Base-by-base conservation (phyloP, 352 stramenopile genomes). In the Phytopythium kandeliae region DNA sequence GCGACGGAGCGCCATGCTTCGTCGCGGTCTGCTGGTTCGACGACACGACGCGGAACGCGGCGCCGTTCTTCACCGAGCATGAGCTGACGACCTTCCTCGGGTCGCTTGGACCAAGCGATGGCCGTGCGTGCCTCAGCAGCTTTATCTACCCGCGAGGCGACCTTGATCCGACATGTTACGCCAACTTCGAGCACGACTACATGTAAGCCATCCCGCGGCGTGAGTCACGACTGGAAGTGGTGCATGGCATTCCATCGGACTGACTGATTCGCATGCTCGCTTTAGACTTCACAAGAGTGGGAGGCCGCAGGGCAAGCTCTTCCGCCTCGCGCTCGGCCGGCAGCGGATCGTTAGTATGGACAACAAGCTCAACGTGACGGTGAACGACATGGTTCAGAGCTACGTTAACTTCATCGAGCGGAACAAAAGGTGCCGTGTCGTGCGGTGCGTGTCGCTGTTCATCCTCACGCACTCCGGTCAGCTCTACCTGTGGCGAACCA, bases 151-250 rank as follows among this genome's bases (percentile, higher is more conserved):
- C 82, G 10, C 81, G 80, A n/a, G 77, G 80, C 8, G 79, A 80
- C 5, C 54, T 92, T 6, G 74, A 89, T 46, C 71, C 78, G 25
- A 60, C 52, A 15, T 74, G 69, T 30, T 92, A 85, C 43, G 78
- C 77, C 19, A 92, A 88, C 37, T 63, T 89, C 24, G 79, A 92
- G 59, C 69, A 89, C 36, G 75, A 91, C n/a, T 87, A 74, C 60
- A 71, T 55, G 79, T 92, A 70, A 55, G 66, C 66, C 6, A 13
- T 16, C 4, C 34, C 0, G 9, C 11, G 7, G 10, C 31, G 10
- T 35, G 31, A 12, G 2, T n/a, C n/a, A n/a, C n/a, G n/a, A n/a
- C n/a, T n/a, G n/a, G n/a, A n/a, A n/a, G n/a, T n/a, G n/a, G n/a
- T n/a, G n/a, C n/a, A n/a, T n/a, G n/a, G n/a, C n/a, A n/a, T n/a